These are phyloP conservation scores for Cylindrodendrum hubeiense DNA, from an alignment of 2,329 filamentous ascomycete species.

Conservation along the genomic window DNA sequence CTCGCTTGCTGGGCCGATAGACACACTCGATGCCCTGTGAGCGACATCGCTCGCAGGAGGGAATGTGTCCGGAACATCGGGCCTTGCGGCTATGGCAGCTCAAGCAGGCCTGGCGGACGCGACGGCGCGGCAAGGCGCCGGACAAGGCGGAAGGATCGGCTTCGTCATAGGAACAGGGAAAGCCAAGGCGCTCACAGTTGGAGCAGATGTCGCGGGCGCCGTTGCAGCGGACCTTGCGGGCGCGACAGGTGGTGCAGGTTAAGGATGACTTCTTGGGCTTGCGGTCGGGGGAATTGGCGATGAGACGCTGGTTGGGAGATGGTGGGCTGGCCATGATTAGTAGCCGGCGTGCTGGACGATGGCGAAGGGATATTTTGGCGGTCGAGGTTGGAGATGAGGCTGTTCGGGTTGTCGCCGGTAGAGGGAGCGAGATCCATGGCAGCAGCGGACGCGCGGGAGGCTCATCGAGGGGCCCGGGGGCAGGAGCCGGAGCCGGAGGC, in stretches of 20 bases:
- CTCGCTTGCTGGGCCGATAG: slow-evolving; percentile 63
- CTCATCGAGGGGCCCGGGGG: slow-evolving; percentile 41
- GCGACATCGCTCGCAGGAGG: slow-evolving; percentile 64
- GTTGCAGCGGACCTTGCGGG: slow-evolving; percentile 71
- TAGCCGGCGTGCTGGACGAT: slow-evolving; percentile 21
- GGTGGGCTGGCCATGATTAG: slow-evolving; percentile 27
- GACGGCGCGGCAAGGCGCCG: slow-evolving; percentile 62
- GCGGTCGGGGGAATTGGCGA: slow-evolving; percentile 48
- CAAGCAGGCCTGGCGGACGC: slow-evolving; percentile 68
- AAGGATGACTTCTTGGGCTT: slow-evolving; percentile 57
- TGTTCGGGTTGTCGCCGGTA: slow-evolving; percentile 45
- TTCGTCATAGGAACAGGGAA: slow-evolving; percentile 69
- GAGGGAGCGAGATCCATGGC: slow-evolving; percentile 47
- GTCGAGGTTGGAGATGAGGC: slow-evolving; percentile 40
- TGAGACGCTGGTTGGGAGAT: slow-evolving; percentile 40
- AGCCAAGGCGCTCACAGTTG: slow-evolving; percentile 70
- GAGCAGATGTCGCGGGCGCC: slow-evolving; percentile 65
- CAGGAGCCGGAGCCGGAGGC: slow-evolving; percentile 33
- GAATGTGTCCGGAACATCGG: slow-evolving; percentile 68
- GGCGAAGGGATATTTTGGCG: slow-evolving; percentile 37
- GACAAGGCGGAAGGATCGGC: slow-evolving; percentile 56
- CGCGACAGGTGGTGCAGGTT: slow-evolving; percentile 67
- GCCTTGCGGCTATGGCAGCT: slow-evolving; percentile 71
- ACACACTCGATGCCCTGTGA: slow-evolving; percentile 67
- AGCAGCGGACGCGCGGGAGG: slow-evolving; percentile 31